Evolutionary conservation across 768 basidiomycete genomes (phyloP).

Genomic region (Tricholoma sp.): DNA sequence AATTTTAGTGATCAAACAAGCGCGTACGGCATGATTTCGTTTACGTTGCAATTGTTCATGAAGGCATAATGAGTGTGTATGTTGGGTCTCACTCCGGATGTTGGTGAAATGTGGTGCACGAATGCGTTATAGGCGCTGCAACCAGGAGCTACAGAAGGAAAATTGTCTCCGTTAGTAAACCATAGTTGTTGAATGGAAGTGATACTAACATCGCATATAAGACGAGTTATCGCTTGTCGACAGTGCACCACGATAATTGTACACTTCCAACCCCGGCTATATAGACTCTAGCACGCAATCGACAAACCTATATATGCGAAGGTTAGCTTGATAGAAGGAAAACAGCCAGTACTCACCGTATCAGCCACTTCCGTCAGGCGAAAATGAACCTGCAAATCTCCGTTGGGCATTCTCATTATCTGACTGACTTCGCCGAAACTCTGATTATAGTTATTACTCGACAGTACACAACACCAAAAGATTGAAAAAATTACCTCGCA

Average conservation of each 20-base stretch:
- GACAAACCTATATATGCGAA: slow-evolving; percentile 53
- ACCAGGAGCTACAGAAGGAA: background rate
- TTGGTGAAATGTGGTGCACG: background rate
- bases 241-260: slow-evolving; percentile 67
- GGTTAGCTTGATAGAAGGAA: background rate
- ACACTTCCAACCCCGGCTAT: slow-evolving; percentile 78
- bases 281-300: slow-evolving; percentile 68
- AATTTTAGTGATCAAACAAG: background rate
- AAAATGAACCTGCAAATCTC: slow-evolving; percentile 75
- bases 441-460: slow-evolving; percentile 28
- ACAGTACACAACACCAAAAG: background rate
- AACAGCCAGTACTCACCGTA: slow-evolving; percentile 44
- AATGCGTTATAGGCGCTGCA: background rate
- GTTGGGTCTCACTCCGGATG: background rate
- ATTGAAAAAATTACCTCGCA: slow-evolving; percentile 52
- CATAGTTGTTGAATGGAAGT: background rate
- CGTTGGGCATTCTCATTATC: slow-evolving; percentile 69
- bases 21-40: slow-evolving; percentile 17
- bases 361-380: slow-evolving; percentile 74
- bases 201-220: slow-evolving; percentile 1
- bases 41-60: slow-evolving; percentile 9
- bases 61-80: slow-evolving; percentile 3
- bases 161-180: background rate
- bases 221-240: slow-evolving; percentile 35
- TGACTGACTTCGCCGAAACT: slow-evolving; percentile 73